Percentiles rank a stretch among this genome's conserved stretches.
Evolutionary conservation across 148 eudicot species (phyloP).

Genomic region (Polygonum aviculare): DNA sequence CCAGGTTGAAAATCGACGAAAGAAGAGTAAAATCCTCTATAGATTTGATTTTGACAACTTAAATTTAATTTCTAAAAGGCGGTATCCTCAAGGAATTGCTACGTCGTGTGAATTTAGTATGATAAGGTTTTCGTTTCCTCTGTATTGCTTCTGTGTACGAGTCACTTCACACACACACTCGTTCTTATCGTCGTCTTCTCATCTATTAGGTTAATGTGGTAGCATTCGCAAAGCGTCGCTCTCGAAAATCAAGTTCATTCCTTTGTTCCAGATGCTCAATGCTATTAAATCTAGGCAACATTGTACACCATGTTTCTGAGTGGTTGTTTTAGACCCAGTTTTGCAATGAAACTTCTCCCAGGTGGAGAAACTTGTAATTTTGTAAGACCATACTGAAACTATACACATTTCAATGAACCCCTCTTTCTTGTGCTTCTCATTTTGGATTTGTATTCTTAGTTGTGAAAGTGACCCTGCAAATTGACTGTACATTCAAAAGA

Average conservation of each 20-base stretch:
- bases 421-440: not conserved
- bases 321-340: not conserved
- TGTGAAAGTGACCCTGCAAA: not conserved
- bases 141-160: too few relatives aligned
- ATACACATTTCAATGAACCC: not conserved
- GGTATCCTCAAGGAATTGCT: too few relatives aligned
- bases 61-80: too few relatives aligned
- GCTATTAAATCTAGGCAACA: not conserved
- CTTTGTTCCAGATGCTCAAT: not conserved
- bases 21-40: too few relatives aligned
- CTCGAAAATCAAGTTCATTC: not conserved
- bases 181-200: not conserved
- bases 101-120: too few relatives aligned
- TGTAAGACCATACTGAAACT: slow-evolving; percentile 2
- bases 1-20: too few relatives aligned
- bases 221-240: not conserved
- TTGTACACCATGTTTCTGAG: not conserved
- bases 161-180: not conserved
- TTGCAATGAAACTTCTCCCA: not conserved
- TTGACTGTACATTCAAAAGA: not conserved
- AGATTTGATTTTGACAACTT: too few relatives aligned
- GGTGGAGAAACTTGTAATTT: not conserved
- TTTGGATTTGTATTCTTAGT: not conserved
- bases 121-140: too few relatives aligned
- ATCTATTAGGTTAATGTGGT: not conserved